phyloP scores from a whole-genome alignment of 345 rosid species.

The Corchorus capsularis region DNA sequence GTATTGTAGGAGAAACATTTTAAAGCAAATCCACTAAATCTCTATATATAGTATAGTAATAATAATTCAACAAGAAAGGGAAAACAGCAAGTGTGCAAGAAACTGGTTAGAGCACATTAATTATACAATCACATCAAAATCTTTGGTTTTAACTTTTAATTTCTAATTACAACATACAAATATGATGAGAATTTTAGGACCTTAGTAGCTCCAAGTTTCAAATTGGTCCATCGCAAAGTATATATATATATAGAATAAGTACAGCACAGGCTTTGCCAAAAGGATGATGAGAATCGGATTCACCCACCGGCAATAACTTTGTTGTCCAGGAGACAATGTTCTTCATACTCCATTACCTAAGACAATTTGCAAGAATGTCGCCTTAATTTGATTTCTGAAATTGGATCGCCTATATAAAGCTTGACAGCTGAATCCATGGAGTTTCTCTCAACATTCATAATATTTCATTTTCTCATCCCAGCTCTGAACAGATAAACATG shows the following conservation, averaged over 20 bases:
- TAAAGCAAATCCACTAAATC: too few relatives aligned
- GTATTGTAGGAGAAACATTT: background rate
- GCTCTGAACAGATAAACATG: background rate
- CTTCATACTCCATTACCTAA: background rate
- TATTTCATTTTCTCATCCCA: conserved; percentile 12
- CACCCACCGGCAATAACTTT: background rate
- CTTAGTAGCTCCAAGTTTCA: background rate
- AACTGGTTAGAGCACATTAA: background rate
- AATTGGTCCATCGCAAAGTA: background rate
- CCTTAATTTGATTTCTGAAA: conserved; percentile 18
- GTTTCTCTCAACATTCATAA: conserved; percentile 11
- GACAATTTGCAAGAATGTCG: background rate
- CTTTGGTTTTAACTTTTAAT: background rate
- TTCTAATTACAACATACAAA: background rate
- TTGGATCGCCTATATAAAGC: background rate
- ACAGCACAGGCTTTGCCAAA: conserved; percentile 4
- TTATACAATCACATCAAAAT: background rate
- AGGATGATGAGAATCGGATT: background rate
- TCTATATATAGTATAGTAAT: too few relatives aligned
- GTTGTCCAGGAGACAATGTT: background rate
- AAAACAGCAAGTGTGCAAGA: too few relatives aligned
- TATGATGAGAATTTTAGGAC: background rate
- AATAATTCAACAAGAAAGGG: too few relatives aligned
- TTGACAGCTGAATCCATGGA: conserved; percentile 8
- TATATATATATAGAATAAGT: background rate